phyloP scores from a whole-genome alignment of 768 basidiomycete genomes.

The Nidula microcarpa region DNA sequence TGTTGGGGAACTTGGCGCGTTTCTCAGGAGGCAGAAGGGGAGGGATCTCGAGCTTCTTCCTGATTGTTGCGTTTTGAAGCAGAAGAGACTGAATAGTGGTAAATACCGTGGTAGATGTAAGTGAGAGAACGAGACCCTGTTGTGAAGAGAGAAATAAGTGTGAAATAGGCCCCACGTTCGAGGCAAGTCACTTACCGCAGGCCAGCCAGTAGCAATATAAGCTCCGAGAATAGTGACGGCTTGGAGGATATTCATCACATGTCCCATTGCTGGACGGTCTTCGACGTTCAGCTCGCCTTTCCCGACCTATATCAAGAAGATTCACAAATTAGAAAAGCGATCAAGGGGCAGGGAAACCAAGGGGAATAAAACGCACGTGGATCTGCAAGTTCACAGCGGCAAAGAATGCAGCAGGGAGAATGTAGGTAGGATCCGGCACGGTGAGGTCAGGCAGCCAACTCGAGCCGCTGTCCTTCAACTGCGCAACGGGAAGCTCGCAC shows the following conservation, averaged over 20 bases:
- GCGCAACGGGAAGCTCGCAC: slow-evolving; percentile 30
- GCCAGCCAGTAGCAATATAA: background rate
- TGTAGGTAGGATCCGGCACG: background rate
- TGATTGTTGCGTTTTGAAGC: background rate
- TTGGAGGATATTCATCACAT: background rate
- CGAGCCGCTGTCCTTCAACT: background rate
- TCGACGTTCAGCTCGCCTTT: background rate
- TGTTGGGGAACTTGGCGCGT: no score
- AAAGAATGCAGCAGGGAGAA: background rate
- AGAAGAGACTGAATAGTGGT: background rate
- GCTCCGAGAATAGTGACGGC: background rate
- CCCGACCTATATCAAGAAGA: background rate
- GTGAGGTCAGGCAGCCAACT: background rate
- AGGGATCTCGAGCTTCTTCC: background rate
- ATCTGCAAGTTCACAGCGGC: background rate
- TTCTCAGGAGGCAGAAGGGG: background rate
- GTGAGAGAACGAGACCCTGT: background rate
- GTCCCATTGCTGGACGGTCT: background rate
- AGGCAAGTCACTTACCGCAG: background rate
- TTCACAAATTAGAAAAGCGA: background rate
- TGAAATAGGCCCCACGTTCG: no score
- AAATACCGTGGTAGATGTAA: background rate
- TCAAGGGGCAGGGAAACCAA: background rate
- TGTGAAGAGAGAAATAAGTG: no score
- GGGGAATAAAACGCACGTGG: background rate